Conservation (phyloP, 345 rosid species). For the Salix brachista region DNA sequence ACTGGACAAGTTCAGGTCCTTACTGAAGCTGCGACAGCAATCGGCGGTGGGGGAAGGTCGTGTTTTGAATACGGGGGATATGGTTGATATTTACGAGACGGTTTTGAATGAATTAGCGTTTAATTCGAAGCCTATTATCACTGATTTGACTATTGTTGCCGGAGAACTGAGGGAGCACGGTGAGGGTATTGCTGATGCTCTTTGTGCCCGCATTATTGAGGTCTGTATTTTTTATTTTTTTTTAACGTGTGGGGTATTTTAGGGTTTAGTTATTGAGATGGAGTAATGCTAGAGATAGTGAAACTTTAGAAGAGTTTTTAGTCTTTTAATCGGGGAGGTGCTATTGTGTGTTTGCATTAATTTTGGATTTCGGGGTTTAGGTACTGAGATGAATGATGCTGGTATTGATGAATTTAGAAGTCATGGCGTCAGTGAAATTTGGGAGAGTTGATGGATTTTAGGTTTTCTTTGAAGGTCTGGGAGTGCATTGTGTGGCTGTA, state of each 20-base stretch:
- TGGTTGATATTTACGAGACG: constrained; percentile 68
- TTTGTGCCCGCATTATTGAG: constrained; percentile 86
- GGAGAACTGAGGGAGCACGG: constrained; percentile 79
- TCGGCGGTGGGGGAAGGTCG: constrained; percentile 34
- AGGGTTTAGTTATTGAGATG: neutral
- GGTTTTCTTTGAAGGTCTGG: neutral
- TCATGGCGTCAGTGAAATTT: neutral
- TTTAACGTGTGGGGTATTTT: neutral
- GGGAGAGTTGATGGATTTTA: neutral
- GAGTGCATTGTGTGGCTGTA: neutral
- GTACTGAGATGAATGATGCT: neutral
- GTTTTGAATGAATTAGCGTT: constrained; percentile 67
- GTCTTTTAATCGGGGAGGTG: neutral
- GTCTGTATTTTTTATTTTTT: constrained; percentile 30
- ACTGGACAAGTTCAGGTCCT: constrained; percentile 58
- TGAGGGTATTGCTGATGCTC: constrained; percentile 80
- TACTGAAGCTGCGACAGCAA: constrained; percentile 61
- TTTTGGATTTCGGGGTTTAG: neutral
- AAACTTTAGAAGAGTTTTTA: neutral
- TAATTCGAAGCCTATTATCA: constrained; percentile 96
- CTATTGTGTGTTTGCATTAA: neutral
- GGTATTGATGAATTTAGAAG: neutral
- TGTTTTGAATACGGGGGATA: constrained; percentile 43
- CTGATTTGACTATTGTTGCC: constrained; percentile 93
- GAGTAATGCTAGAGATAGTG: neutral